Percentiles rank a stretch among this genome's conserved stretches.
These are phyloP conservation scores for Lipomyces yarrowii DNA, from an alignment of 1,139 yeast species.

Conservation along the genomic window DNA sequence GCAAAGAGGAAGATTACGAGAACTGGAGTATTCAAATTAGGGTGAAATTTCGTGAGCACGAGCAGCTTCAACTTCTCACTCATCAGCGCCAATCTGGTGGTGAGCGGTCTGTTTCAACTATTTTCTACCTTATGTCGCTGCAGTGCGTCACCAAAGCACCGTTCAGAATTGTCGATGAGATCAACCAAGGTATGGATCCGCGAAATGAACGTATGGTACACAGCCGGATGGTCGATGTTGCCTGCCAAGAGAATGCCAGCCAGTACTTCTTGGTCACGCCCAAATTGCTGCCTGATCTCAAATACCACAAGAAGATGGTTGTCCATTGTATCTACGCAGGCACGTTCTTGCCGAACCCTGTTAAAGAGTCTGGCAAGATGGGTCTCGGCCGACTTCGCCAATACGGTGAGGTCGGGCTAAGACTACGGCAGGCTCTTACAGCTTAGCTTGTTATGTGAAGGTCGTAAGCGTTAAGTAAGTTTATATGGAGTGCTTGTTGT, in stretches of 20 bases:
- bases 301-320: slow-evolving; percentile 80
- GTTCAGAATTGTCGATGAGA: slow-evolving; percentile 94
- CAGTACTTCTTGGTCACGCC: slow-evolving; percentile 89
- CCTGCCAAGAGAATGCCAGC: slow-evolving; percentile 61
- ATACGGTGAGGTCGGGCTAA: slow-evolving; percentile 21
- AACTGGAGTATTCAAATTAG: slow-evolving; percentile 85
- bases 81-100: slow-evolving; percentile 96
- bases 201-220: slow-evolving; percentile 88
- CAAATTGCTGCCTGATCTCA: slow-evolving; percentile 74
- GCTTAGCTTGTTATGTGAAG: neutral
- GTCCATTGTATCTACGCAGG: slow-evolving; percentile 87
- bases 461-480: no score
- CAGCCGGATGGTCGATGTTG: slow-evolving; percentile 79
- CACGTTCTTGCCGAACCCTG: slow-evolving; percentile 40
- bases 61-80: slow-evolving; percentile 69
- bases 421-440: neutral
- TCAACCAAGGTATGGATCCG: slow-evolving; percentile 98
- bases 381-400: slow-evolving; percentile 54
- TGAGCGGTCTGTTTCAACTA: slow-evolving; percentile 94
- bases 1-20: slow-evolving; percentile 55
- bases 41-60: slow-evolving; percentile 81
- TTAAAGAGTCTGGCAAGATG: slow-evolving; percentile 73
- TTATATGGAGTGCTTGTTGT: neutral
- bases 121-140: slow-evolving; percentile 83
- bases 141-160: slow-evolving; percentile 93